Evolutionary conservation across 495 filamentous ascomycete genomes (phyloP).

Genomic region (Penicillium roqueforti): DNA sequence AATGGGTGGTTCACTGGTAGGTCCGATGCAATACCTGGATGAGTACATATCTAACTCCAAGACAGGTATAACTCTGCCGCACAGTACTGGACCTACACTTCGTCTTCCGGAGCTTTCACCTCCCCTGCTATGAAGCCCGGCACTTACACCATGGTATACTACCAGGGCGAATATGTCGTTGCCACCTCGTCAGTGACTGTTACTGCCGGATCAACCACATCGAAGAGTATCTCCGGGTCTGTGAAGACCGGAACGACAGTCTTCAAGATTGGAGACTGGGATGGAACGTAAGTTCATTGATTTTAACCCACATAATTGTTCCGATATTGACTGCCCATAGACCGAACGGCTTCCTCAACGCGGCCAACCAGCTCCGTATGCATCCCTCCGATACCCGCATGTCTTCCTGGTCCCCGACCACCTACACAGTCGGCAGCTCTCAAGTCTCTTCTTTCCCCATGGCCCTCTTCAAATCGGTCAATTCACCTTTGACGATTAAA

Average conservation of each 20-base stretch:
- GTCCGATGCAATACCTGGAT: background rate
- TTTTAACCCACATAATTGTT: background rate
- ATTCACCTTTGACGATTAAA: slow-evolving; percentile 58
- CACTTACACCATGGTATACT: slow-evolving; percentile 63
- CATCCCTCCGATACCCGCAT: slow-evolving; percentile 62
- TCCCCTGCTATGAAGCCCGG: slow-evolving; percentile 65
- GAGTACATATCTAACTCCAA: background rate
- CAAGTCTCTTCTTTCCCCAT: slow-evolving; percentile 55
- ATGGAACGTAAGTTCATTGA: slow-evolving; percentile 41
- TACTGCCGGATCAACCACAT: slow-evolving; percentile 48
- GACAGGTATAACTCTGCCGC: slow-evolving; percentile 51
- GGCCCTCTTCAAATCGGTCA: slow-evolving; percentile 60
- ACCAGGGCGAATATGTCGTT: slow-evolving; percentile 59
- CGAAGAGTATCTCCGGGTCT: slow-evolving; percentile 49
- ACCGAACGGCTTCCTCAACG: slow-evolving; percentile 63
- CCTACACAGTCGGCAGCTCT: slow-evolving; percentile 56
- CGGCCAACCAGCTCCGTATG: slow-evolving; percentile 61
- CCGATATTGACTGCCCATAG: slow-evolving; percentile 15
- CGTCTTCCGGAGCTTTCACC: slow-evolving; percentile 50
- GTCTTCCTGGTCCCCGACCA: slow-evolving; percentile 53
- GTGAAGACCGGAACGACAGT: slow-evolving; percentile 46
- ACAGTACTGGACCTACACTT: slow-evolving; percentile 60
- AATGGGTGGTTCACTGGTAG: slow-evolving; percentile 57
- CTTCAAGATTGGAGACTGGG: slow-evolving; percentile 61
- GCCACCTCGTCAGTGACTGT: slow-evolving; percentile 52